A percentile compares a stretch with the other conserved stretches of the same genome.
These are phyloP conservation scores for Coniochaeta sp. DNA, from an alignment of 2,329 filamentous ascomycete species.

Conservation along the genomic window DNA sequence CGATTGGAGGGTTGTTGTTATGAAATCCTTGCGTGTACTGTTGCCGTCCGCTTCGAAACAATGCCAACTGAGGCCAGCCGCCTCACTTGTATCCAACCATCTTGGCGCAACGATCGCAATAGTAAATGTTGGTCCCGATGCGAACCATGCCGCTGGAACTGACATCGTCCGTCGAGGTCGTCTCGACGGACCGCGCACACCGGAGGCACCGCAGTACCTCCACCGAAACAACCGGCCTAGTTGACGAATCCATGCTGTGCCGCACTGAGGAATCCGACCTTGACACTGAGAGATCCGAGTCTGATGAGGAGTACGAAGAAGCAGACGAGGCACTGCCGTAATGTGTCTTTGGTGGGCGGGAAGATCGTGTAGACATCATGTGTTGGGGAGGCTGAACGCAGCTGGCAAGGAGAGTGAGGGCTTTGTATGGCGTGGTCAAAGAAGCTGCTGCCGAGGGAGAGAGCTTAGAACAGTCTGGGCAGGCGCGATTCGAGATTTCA, in stretches of 20 bases:
- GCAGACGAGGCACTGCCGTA: conserved; percentile 31
- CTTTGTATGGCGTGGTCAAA: not conserved
- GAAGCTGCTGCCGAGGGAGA: not conserved
- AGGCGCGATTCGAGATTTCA: not conserved
- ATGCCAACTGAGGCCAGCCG: not conserved
- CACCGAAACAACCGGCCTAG: conserved; percentile 42
- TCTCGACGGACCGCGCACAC: conserved; percentile 52
- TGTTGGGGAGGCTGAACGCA: not conserved
- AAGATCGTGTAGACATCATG: conserved; percentile 20
- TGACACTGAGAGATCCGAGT: conserved; percentile 31
- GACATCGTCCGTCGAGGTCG: conserved; percentile 52
- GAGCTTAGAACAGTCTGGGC: not conserved
- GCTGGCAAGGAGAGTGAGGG: not conserved
- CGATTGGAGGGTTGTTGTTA: not conserved
- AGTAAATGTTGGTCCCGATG: conserved; percentile 59
- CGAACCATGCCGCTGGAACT: conserved; percentile 54
- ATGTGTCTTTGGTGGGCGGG: conserved; percentile 25
- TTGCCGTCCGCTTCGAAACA: not conserved
- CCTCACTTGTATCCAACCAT: conserved; percentile 53
- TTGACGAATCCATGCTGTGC: conserved; percentile 41
- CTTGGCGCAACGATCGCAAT: conserved; percentile 56
- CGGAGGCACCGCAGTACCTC: conserved; percentile 56
- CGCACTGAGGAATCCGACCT: conserved; percentile 22
- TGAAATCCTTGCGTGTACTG: conserved; percentile 2
- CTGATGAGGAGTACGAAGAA: conserved; percentile 27